Base-by-base conservation (phyloP, 2,329 filamentous ascomycete genomes). In the Trichoderma sp. region DNA sequence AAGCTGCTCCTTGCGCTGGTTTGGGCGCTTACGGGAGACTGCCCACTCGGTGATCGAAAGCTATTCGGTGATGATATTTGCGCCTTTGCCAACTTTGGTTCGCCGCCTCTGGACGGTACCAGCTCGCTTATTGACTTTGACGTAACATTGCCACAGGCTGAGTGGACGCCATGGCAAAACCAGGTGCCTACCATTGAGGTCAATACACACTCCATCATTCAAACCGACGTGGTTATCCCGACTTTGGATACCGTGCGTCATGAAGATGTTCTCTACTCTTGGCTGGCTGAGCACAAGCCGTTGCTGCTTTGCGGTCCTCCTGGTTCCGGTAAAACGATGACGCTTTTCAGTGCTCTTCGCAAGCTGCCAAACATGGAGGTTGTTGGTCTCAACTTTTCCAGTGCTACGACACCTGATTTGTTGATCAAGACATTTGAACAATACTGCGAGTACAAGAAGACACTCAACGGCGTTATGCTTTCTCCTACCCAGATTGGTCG, bases 251-350 rank as follows among this genome's bases (percentile, higher is more conserved):
- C 96, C 33, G 92, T 99, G 56, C 93, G 96, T 35, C 96, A 99
- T 75, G 96, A 99, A 80, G 96, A 98, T 81, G 93, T 99, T n/a
- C 86, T 99, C 19, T 99, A 99, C 83, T 99, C 96, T 4, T 99
- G 96, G 96, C 88, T 99, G 56, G 96, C 96, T 19, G 96, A 99
- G 79, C 96, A 99, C 79, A 99, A 99, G 83, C 96, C 96, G 14
- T 85, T 99, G 21, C 85, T 99, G 64, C 91, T 99, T 19, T 99
- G 96, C 79, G 96, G 96, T 80, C 96, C 96, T 77, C 96, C 96
- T 70, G 96, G 96, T 83, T 99, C 96, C 63, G 96, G 96, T 85
- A 99, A 99, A 84, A 99, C 96, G 5, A 99, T 99, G 96, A 99
- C 96, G 13, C 85, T 99, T 14, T 99, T 99, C 84, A 97, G 95